phyloP scores from a whole-genome alignment of 192 early-diverging fungal species.

The Piromyces sp. region DNA sequence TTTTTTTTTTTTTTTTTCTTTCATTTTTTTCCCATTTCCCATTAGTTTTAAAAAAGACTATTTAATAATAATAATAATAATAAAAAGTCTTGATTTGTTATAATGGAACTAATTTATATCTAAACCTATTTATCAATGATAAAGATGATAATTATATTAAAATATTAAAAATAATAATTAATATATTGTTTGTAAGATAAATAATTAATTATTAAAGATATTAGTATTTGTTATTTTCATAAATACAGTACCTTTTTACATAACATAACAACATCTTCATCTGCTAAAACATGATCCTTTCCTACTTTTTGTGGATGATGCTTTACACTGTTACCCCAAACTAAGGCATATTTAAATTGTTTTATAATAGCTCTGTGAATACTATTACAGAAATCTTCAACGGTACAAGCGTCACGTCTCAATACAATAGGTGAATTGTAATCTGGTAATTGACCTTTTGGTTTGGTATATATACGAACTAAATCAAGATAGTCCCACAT shows the following conservation, averaged over 20 bases:
- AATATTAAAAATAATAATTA: too few relatives aligned
- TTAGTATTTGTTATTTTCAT: too few relatives aligned
- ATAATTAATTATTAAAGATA: too few relatives aligned
- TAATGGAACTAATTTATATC: too few relatives aligned
- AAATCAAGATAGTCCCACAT: slow-evolving; percentile 57
- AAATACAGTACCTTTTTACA: background rate
- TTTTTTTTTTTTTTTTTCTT: too few relatives aligned
- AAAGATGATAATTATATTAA: too few relatives aligned
- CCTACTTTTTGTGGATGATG: slow-evolving; percentile 97
- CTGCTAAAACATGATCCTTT: slow-evolving; percentile 68
- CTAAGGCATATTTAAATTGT: slow-evolving; percentile 82
- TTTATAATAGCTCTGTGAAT: slow-evolving; percentile 87
- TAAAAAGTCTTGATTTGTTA: too few relatives aligned
- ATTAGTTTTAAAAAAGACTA: too few relatives aligned
- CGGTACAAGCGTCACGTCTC: slow-evolving; percentile 36
- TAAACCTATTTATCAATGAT: too few relatives aligned
- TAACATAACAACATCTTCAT: slow-evolving; percentile 80
- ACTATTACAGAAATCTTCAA: slow-evolving; percentile 89
- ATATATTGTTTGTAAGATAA: too few relatives aligned
- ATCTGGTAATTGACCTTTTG: slow-evolving; percentile 88
- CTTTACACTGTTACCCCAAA: slow-evolving; percentile 92
- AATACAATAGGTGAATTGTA: slow-evolving; percentile 86
- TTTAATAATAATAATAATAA: too few relatives aligned
- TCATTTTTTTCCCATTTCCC: too few relatives aligned
- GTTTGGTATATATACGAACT: slow-evolving; percentile 68